phyloP scores from a whole-genome alignment of 2,329 filamentous ascomycete genomes.

The Phialemonium atrogriseum region DNA sequence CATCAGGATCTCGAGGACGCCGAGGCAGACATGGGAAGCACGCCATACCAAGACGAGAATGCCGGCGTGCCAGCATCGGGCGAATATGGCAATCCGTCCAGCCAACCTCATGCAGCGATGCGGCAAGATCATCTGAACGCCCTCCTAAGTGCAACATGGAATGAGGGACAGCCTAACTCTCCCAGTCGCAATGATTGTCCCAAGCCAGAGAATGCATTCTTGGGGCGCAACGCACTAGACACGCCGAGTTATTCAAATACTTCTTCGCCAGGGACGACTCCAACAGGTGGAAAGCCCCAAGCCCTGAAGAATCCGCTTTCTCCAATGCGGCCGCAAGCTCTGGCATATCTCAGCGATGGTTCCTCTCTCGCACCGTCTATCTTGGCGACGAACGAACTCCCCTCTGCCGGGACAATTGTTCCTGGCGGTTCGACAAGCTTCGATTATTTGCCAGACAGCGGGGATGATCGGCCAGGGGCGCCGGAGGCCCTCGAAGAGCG shows the following conservation, averaged over 20 bases:
- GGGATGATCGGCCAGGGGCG: constrained; percentile 4
- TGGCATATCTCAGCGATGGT: no score
- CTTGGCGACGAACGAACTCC: no score
- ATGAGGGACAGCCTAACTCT: constrained; percentile 53
- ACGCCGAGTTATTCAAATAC: constrained; percentile 5
- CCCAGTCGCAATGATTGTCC: constrained; percentile 23
- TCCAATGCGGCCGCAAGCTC: no score
- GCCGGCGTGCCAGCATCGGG: constrained; percentile 5
- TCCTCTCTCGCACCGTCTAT: no score
- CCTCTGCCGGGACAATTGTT: no score
- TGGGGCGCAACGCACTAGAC: no score
- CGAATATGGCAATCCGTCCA: constrained; percentile 12
- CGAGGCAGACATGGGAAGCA: no score
- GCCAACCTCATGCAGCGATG: no score
- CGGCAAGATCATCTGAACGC: constrained; percentile 45
- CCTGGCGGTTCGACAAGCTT: no score
- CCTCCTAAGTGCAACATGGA: constrained; percentile 50
- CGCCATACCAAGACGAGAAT: constrained; percentile 3
- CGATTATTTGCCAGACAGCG: constrained; percentile 10
- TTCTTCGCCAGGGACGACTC: not conserved
- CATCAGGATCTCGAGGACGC: constrained; percentile 54
- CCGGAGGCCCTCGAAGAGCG: constrained; percentile 1
- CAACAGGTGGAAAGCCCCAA: no score
- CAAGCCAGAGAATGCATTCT: no score
- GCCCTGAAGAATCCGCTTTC: no score